Base-by-base conservation (phyloP, 139 green algal species). In the Chlorokybus atmophyticus region DNA sequence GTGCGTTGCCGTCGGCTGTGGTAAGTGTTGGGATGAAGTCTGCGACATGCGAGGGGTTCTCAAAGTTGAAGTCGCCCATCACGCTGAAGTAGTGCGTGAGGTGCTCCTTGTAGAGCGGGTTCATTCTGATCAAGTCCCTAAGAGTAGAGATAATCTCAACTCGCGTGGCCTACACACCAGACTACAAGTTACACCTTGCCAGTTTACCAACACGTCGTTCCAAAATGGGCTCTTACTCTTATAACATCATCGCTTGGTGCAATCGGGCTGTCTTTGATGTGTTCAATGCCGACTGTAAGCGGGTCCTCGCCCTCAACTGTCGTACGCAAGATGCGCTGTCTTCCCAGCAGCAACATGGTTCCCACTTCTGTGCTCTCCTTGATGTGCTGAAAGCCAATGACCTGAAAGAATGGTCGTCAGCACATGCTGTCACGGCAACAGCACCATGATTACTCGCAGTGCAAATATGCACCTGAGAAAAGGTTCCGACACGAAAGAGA, bases 91-190 rank as follows among this genome's bases (percentile, higher is more conserved):
- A 82, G 30, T 80, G 83, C 31, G 80, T 68, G 62, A 96, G 83
- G 67, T 96, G 87, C 66, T 96, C 88, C 24, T 82, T 85, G 71
- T 96, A 94, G 38, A 96, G 75, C 29, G 88, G 89, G 72, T 96
- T 91, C 62, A 91, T 72, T 39, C 85, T 76, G 51, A 96, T 70
- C 41, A 97, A 74, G 32, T 95, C 87, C 55, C 93, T 92, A 52
- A 97, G 79, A 21, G 85, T 95, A 65, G 76, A 80, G 24, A 97
- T 82, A 8, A 94, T 74, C 73, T 96, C 89, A 83, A 96, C 93
- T 41, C 74, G 77, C 32, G 87, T 96, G 5, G 89, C 83, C 60
- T 92, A 92, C 29, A 94, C 57, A 53, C 84, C 75, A 65, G 67
- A 55, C 61, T 70, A 47, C 4, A 7, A 68, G 2, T 5, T 0